phyloP scores from a whole-genome alignment of 768 basidiomycete genomes.

The Naganishia antarctica region DNA sequence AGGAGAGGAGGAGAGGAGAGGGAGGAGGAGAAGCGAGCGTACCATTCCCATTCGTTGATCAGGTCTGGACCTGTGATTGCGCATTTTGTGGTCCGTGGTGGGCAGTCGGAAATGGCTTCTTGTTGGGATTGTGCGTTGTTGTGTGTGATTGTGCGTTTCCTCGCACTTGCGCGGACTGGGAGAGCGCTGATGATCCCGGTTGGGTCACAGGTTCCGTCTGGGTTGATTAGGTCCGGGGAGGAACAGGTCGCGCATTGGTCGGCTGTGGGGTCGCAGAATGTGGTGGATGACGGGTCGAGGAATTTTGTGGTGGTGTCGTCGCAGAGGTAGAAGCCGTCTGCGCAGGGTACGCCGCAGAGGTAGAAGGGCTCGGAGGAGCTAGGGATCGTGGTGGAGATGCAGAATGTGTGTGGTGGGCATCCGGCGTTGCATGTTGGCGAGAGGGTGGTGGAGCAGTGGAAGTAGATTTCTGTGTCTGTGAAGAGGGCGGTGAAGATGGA shows the following conservation, averaged over 20 bases:
- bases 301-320: slow-evolving; percentile 11
- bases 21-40: neutral
- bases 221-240: neutral
- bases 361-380: neutral
- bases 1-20: too few relatives aligned
- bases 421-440: slow-evolving; percentile 1
- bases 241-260: slow-evolving; percentile 13
- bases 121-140: neutral
- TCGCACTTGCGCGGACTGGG: slow-evolving; percentile 4
- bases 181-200: slow-evolving; percentile 5
- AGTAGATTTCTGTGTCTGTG: slow-evolving; percentile 5
- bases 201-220: neutral
- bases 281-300: slow-evolving; percentile 11
- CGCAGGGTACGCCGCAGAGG: slow-evolving; percentile 17
- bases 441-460: neutral
- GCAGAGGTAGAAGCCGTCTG: slow-evolving; percentile 16
- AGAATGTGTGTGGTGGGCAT: neutral
- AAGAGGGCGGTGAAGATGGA: slow-evolving; percentile 1
- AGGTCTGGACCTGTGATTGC: neutral
- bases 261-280: slow-evolving; percentile 11
- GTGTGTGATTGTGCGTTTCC: neutral
- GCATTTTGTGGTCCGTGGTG: neutral
- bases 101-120: neutral
- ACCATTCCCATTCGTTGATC: slow-evolving; percentile 15
- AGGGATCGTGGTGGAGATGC: neutral